These are phyloP conservation scores for Casuarina equisetifolia DNA, from an alignment of 306 rosid genomes.

Conservation along the genomic window DNA sequence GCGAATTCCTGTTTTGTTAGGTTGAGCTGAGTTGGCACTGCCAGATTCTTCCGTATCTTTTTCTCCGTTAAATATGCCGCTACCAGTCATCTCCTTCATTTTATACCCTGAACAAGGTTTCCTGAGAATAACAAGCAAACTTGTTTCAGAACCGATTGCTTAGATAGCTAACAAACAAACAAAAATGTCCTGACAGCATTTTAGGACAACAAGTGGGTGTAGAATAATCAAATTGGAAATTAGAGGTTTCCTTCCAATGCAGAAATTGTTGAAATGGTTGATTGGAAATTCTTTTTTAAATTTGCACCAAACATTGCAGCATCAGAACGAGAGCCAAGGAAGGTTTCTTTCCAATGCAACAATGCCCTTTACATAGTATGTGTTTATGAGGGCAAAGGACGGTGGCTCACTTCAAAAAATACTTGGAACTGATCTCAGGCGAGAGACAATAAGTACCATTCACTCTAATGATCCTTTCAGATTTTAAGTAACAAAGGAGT, in stretches of 20 bases:
- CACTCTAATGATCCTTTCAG: not conserved
- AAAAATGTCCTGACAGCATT: not conserved
- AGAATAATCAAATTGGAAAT: not conserved
- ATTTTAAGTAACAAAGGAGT: not conserved
- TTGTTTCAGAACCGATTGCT: constrained; percentile 26
- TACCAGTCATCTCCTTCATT: constrained; percentile 98
- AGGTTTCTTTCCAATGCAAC: too few species aligned
- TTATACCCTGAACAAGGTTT: constrained; percentile 91
- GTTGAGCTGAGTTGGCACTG: constrained; percentile 49
- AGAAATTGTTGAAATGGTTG: not conserved
- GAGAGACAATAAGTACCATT: not conserved
- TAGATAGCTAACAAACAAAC: not conserved
- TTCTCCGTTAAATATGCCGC: constrained; percentile 87
- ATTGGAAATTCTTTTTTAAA: constrained; percentile 6
- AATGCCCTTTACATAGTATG: not conserved
- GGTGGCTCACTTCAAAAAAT: not conserved
- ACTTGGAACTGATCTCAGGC: not conserved
- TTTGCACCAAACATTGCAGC: constrained; percentile 12
- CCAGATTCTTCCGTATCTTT: constrained; percentile 57
- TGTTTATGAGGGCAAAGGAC: not conserved
- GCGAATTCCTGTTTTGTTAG: constrained; percentile 71
- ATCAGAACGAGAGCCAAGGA: not conserved
- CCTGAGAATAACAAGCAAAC: constrained; percentile 45
- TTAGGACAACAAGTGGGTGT: not conserved
- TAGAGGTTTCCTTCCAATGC: not conserved